These are phyloP conservation scores for Harringtonia lauricola DNA, from an alignment of 2,329 filamentous ascomycete genomes.

Conservation along the genomic window DNA sequence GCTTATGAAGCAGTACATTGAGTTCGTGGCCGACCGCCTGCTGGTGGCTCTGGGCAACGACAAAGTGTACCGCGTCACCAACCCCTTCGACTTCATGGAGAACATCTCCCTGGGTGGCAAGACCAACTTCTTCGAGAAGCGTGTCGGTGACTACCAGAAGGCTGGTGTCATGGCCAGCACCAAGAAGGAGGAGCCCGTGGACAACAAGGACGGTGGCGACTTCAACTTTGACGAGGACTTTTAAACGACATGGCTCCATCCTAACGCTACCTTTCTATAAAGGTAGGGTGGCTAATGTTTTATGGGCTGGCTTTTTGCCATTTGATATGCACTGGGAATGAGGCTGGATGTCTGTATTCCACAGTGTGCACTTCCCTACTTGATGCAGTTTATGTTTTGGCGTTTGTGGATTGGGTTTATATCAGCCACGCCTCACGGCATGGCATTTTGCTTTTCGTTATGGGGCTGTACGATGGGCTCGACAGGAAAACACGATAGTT, in stretches of 20 bases:
- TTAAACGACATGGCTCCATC: constrained; percentile 38
- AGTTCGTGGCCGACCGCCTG: constrained; percentile 96
- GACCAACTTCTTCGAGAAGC: constrained; percentile 99
- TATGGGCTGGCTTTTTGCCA: not conserved
- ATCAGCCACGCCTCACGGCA: constrained; percentile 4
- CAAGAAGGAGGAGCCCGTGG: constrained; percentile 39
- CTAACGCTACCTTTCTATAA: not conserved
- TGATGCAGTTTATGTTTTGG: no score
- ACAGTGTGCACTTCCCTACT: no score
- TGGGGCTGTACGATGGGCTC: constrained; percentile 1
- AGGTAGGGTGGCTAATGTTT: not conserved
- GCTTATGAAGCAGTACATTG: constrained; percentile 99
- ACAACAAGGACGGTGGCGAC: constrained; percentile 57
- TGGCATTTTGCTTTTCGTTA: not conserved
- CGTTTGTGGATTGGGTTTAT: constrained; percentile 3
- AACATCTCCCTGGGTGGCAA: constrained; percentile 98
- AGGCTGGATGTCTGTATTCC: no score
- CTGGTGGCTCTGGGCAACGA: constrained; percentile 86
- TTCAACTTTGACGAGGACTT: constrained; percentile 97
- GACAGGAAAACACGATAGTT: constrained; percentile 7
- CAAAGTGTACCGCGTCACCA: constrained; percentile 84
- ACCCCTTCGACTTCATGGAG: constrained; percentile 99
- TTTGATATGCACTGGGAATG: not conserved
- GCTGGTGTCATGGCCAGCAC: constrained; percentile 94
- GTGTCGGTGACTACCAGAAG: constrained; percentile 98